These are phyloP conservation scores for Primulina eburnea DNA, from an alignment of 257 asterid genomes.

Conservation along the genomic window DNA sequence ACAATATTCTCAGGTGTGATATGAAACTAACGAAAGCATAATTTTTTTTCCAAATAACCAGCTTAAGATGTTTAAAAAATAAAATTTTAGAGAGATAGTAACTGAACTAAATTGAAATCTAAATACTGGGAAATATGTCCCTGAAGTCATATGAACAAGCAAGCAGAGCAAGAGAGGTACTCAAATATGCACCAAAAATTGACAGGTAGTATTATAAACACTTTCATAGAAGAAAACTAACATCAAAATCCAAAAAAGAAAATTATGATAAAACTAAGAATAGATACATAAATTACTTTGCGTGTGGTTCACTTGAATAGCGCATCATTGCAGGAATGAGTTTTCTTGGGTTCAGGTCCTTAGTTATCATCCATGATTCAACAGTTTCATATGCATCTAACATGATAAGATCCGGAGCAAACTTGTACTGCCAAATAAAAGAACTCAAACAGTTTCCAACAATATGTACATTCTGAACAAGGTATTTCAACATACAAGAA, in stretches of 20 bases:
- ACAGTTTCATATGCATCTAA: conserved; percentile 99
- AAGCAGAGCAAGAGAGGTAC: not conserved
- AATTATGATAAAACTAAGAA: conserved; percentile 12
- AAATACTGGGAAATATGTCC: conserved; percentile 11
- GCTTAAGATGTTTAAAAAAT: conserved; percentile 13
- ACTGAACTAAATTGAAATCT: conserved; percentile 1
- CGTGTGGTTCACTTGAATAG: conserved; percentile 94
- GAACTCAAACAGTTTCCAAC: not conserved
- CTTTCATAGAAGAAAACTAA: not conserved
- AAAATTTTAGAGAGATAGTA: conserved; percentile 1
- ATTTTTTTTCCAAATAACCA: not conserved
- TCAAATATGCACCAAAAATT: conserved; percentile 8
- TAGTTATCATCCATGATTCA: conserved; percentile 95
- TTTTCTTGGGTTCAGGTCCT: conserved; percentile 85
- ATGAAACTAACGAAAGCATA: too few relatives aligned
- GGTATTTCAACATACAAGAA: conserved; percentile 11
- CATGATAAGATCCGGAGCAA: conserved; percentile 95
- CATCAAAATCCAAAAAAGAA: not conserved
- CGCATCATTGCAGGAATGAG: conserved; percentile 99
- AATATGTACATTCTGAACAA: conserved; percentile 18
- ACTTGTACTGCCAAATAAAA: conserved; percentile 76
- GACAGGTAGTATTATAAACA: conserved; percentile 12
- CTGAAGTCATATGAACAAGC: conserved; percentile 15
- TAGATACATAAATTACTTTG: conserved; percentile 63
- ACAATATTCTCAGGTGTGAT: too few relatives aligned